Percentiles rank a stretch among this genome's conserved stretches.
phyloP scores from a whole-genome alignment of 2,329 filamentous ascomycete genomes.

The Zarea fungicola region DNA sequence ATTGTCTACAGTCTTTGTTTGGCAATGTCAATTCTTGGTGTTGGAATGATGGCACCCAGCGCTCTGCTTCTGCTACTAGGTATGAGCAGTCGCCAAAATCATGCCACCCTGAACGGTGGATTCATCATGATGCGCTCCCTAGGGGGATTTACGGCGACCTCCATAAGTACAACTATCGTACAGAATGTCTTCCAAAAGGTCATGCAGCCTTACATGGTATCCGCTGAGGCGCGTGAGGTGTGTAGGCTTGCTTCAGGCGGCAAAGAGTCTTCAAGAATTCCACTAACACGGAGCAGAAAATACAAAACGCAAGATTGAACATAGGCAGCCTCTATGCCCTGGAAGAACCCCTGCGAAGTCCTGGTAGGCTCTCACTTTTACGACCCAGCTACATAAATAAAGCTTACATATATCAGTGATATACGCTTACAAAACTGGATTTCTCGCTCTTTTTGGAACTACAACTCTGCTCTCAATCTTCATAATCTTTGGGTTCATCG shows the following conservation, averaged over 20 bases:
- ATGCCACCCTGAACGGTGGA: not conserved
- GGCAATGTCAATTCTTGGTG: not conserved
- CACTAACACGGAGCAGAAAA: not conserved
- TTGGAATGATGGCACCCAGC: not conserved
- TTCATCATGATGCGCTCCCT: not conserved
- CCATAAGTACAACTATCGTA: not conserved
- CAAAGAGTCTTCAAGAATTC: not conserved
- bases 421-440: too few species aligned
- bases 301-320: not conserved
- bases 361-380: not conserved
- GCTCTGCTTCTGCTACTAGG: not conserved
- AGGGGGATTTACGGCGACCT: not conserved
- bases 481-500: too few species aligned
- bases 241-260: not conserved
- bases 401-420: not conserved
- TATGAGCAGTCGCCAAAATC: not conserved
- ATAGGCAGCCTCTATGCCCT: not conserved
- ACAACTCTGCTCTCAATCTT: too few species aligned
- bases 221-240: not conserved
- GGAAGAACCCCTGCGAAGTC: not conserved
- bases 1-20: not conserved
- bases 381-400: too few species aligned
- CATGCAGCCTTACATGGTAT: not conserved
- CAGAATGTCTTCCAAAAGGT: not conserved
- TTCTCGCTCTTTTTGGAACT: too few species aligned